phyloP scores from a whole-genome alignment of 208 protist genomes.

The Leishmania amazonensis region DNA sequence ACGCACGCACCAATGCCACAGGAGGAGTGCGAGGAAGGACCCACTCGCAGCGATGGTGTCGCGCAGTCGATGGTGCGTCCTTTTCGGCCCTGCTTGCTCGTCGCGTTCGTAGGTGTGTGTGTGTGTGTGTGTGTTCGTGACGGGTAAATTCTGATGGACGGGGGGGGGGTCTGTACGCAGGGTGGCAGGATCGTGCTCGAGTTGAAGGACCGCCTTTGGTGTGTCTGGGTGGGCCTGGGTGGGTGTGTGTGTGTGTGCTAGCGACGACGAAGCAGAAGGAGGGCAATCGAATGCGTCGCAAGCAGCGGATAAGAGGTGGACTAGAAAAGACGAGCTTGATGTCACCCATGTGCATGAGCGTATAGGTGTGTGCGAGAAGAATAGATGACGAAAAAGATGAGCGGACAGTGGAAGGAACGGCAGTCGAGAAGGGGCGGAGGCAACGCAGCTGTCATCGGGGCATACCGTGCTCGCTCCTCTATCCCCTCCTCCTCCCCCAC shows the following conservation, averaged over 20 bases:
- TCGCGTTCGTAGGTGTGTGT: neutral
- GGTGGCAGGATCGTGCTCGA: too few species aligned
- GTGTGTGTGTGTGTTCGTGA: neutral
- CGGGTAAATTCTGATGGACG: neutral
- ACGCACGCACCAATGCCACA: too few species aligned
- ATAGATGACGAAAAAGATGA: neutral
- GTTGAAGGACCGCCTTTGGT: neutral
- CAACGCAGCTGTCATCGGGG: neutral
- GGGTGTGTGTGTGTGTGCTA: neutral
- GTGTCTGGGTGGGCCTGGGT: too few species aligned
- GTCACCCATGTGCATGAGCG: neutral
- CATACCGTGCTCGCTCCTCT: neutral
- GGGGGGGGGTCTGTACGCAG: neutral
- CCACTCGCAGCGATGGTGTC: too few species aligned
- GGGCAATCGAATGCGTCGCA: neutral
- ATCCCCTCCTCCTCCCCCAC: neutral
- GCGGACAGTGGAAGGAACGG: neutral
- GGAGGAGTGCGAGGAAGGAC: too few species aligned
- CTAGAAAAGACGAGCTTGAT: neutral
- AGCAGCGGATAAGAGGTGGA: neutral
- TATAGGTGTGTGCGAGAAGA: neutral
- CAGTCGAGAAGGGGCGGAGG: neutral
- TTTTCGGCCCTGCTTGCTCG: too few species aligned
- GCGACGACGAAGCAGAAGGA: neutral
- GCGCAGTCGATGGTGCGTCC: too few species aligned